Percentiles rank a stretch among this genome's conserved stretches.
Evolutionary conservation across 1,284 basidiomycete genomes (phyloP).

Genomic region (Naganishia liquefaciens): DNA sequence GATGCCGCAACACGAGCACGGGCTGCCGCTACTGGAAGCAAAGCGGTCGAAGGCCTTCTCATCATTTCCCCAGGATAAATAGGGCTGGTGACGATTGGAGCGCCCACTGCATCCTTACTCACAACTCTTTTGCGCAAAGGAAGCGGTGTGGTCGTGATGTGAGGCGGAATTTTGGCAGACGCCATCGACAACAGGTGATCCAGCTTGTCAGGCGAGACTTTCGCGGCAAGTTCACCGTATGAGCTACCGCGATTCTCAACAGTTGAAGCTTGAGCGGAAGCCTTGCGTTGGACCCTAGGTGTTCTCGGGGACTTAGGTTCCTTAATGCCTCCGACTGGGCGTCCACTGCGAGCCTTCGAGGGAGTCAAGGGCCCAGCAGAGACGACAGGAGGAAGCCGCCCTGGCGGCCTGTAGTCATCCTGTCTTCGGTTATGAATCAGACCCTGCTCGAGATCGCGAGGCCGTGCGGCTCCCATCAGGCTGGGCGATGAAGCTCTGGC

Average conservation of each 20-base stretch:
- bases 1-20: slow-evolving; percentile 18
- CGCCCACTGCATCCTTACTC: slow-evolving; percentile 4
- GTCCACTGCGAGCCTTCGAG: neutral
- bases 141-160: neutral
- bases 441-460: neutral
- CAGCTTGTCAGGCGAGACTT: neutral
- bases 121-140: slow-evolving; percentile 16
- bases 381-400: neutral
- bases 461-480: neutral
- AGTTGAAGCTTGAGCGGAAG: slow-evolving; percentile 7
- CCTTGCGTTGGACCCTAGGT: neutral
- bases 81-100: neutral
- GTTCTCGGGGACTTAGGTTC: slow-evolving; percentile 17
- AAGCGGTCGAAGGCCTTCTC: neutral
- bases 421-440: neutral
- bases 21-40: slow-evolving; percentile 12
- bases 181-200: slow-evolving; percentile 12
- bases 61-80: slow-evolving; percentile 16
- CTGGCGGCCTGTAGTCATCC: neutral
- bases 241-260: slow-evolving; percentile 5
- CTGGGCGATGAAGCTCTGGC: neutral
- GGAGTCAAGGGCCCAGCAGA: neutral
- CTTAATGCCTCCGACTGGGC: neutral
- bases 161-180: neutral
- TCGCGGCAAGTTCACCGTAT: neutral